Conservation (phyloP, 1,139 yeast genomes). For the Suhomyces anneliseae region DNA sequence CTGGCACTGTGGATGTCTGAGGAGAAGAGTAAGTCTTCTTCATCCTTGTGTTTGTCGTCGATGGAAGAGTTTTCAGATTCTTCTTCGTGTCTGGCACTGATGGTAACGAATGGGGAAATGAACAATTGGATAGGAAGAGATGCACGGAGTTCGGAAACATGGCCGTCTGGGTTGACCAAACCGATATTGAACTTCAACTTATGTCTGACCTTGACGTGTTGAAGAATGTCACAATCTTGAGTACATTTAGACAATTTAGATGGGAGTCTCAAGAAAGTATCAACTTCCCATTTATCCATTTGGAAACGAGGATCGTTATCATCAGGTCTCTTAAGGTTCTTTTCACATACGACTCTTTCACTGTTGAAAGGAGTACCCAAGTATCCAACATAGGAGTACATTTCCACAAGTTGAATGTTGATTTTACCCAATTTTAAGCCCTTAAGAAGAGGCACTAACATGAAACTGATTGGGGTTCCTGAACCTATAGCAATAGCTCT, state of each 20-base stretch:
- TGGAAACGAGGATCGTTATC: constrained; percentile 44
- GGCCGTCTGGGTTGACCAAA: constrained; percentile 70
- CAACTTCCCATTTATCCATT: constrained; percentile 78
- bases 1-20: constrained; percentile 28
- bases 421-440: constrained; percentile 77
- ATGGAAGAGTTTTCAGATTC: constrained; percentile 9
- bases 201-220: constrained; percentile 66
- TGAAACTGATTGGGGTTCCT: constrained; percentile 64
- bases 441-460: constrained; percentile 76
- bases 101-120: constrained; percentile 80
- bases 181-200: constrained; percentile 67
- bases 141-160: constrained; percentile 73
- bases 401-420: constrained; percentile 66
- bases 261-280: constrained; percentile 62
- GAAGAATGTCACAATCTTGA: constrained; percentile 75
- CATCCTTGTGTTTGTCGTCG: constrained; percentile 5
- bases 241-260: constrained; percentile 71
- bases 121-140: constrained; percentile 67
- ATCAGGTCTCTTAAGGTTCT: constrained; percentile 33
- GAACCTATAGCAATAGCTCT: constrained; percentile 93
- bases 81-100: constrained; percentile 49
- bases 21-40: constrained; percentile 37
- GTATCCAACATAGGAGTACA: constrained; percentile 61
- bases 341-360: constrained; percentile 56
- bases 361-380: constrained; percentile 54